A percentile compares a stretch with the other conserved stretches of the same genome.
These are phyloP conservation scores for Stachybotrys echinatus DNA, from an alignment of 2,329 filamentous ascomycete genomes.

Conservation along the genomic window DNA sequence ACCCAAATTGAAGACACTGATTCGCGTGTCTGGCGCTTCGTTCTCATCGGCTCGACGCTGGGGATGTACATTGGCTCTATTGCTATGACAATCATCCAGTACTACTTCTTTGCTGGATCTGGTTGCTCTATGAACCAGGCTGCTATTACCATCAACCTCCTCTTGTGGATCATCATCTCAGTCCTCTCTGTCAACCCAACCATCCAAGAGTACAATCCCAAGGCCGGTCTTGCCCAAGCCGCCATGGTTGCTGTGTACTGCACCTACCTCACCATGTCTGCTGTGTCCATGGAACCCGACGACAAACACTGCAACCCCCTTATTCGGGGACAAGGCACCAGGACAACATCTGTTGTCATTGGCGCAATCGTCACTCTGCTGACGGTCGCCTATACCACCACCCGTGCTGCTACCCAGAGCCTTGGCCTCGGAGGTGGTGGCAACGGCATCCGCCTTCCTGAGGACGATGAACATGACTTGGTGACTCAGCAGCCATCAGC, in stretches of 20 bases:
- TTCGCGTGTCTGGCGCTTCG: conserved; percentile 74
- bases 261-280: conserved; percentile 97
- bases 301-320: conserved; percentile 91
- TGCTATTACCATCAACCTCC: conserved; percentile 87
- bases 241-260: conserved; percentile 98
- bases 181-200: conserved; percentile 82
- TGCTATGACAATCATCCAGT: conserved; percentile 94
- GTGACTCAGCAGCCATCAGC: conserved; percentile 77
- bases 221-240: conserved; percentile 92
- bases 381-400: conserved; percentile 96
- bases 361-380: conserved; percentile 95
- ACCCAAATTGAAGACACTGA: conserved; percentile 88
- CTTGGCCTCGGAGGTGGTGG: conserved; percentile 61
- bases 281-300: conserved; percentile 97
- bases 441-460: conserved; percentile 50
- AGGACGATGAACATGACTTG: conserved; percentile 80
- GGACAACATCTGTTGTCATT: conserved; percentile 85
- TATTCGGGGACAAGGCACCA: conserved; percentile 75
- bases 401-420: conserved; percentile 87
- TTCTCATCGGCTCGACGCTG: conserved; percentile 87
- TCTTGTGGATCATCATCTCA: conserved; percentile 77
- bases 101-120: conserved; percentile 82
- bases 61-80: conserved; percentile 90
- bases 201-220: conserved; percentile 87
- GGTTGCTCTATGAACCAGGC: conserved; percentile 95